Evolutionary conservation across 2,329 filamentous ascomycete genomes (phyloP).

Genomic region (Cladophialophora exuberans): DNA sequence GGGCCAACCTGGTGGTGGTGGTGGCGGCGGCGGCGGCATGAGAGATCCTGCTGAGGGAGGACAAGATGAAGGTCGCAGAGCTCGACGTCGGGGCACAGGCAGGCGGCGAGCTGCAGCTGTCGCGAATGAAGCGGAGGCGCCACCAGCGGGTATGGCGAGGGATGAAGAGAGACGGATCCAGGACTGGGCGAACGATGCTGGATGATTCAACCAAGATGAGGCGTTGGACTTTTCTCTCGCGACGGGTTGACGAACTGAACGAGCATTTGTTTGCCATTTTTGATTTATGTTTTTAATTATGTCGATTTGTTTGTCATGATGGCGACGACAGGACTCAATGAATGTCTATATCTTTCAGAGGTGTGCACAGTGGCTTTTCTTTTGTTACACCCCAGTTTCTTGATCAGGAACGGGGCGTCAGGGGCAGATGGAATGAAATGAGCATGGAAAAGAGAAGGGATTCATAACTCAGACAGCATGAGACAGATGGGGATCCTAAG

Average conservation of each 20-base stretch:
- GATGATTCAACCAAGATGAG: not conserved
- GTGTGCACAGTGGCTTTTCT: not conserved
- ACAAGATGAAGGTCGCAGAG: not conserved
- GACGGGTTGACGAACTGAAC: not conserved
- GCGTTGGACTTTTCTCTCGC: not conserved
- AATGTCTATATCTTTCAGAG: not conserved
- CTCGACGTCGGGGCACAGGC: conserved; percentile 9
- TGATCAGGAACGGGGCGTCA: too few relatives aligned
- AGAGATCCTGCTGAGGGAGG: conserved; percentile 21
- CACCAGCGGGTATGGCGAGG: conserved; percentile 54
- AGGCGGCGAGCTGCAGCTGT: conserved; percentile 39
- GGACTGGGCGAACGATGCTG: conserved; percentile 26
- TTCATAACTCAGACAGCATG: too few relatives aligned
- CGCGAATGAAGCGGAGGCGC: conserved; percentile 42
- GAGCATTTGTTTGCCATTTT: too few relatives aligned
- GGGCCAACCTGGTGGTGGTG: too few relatives aligned
- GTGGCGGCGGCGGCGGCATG: not conserved
- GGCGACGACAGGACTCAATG: conserved; percentile 16
- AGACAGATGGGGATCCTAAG: too few relatives aligned
- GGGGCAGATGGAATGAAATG: too few relatives aligned
- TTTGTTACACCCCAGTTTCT: not conserved
- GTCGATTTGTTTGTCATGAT: too few relatives aligned
- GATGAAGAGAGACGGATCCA: conserved; percentile 25
- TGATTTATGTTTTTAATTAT: too few relatives aligned
- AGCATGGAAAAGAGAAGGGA: too few relatives aligned